Base-by-base conservation (phyloP, 2,329 filamentous ascomycete genomes). In the Trichoderma cornu-damae region DNA sequence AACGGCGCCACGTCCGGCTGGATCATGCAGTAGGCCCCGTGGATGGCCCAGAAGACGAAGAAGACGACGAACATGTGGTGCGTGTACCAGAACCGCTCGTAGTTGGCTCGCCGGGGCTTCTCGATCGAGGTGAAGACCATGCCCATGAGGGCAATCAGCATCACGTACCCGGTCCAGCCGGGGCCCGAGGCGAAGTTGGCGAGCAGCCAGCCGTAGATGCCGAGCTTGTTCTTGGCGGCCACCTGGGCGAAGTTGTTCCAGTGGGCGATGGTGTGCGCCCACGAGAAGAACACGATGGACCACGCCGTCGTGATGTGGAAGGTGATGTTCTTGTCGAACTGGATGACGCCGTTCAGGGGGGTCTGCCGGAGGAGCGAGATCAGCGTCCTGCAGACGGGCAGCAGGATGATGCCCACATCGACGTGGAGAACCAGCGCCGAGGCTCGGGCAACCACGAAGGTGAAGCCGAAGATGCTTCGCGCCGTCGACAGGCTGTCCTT, bases 21-120 rank as follows among this genome's bases (percentile, higher is more conserved):
- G 67, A 93, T 93, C 89, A 94, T 93, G 73, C 90, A 93, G 76
- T 91, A 94, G 24, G 88, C 87, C 59, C 89, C 90, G 72, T 95
- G 90, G 66, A 93, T 82, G n/a, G 89, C 86, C 89, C 89, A 94
- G 79, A 94, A 92, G 64, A 93, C 78, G 77, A 94, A 94, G 80
- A 94, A 94, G 62, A 93, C 68, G 72, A 93, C 83, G 70, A 94
- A 94, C 70, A 94, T 82, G 75, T 94, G 90, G 73, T 95, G 89
- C 1, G 87, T 90, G 72, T 91, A 92, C 89, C 90, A 95, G 78
- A 94, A 95, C 24, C 89, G 87, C 72, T 93, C 89, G 70, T 90
- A 93, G 75, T 94, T 92, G 60, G 87, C 86, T 54, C 89, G 84
- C 50, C 89, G 82, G 8, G 85, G 83, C 76, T 89, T 89, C 74